These are phyloP conservation scores for Friedmanniomyces endolithicus DNA, from an alignment of 495 filamentous ascomycete species.

Conservation along the genomic window DNA sequence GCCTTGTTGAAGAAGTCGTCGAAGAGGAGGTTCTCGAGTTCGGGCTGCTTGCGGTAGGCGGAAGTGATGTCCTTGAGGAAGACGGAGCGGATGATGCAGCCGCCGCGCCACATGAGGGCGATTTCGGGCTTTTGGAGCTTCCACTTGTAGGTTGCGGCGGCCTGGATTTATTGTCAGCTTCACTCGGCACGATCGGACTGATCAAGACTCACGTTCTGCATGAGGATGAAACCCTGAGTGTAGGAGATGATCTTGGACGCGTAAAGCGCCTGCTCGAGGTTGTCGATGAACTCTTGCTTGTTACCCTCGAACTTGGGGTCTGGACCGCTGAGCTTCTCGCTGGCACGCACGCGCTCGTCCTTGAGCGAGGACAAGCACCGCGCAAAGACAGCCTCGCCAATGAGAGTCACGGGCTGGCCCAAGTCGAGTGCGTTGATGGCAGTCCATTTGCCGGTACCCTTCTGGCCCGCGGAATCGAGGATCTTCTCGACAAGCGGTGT, in stretches of 20 bases:
- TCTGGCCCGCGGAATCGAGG: slow-evolving; percentile 95
- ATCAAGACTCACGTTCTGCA: slow-evolving; percentile 69
- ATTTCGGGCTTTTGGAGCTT: slow-evolving; percentile 99
- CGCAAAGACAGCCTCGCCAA: slow-evolving; percentile 91
- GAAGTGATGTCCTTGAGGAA: slow-evolving; percentile 99
- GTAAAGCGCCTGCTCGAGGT: slow-evolving; percentile 97
- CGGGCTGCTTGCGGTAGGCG: slow-evolving; percentile 86
- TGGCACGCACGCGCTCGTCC: slow-evolving; percentile 77
- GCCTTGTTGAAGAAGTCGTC: slow-evolving; percentile 99
- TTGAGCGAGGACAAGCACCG: slow-evolving; percentile 91
- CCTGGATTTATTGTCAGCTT: slow-evolving; percentile 37
- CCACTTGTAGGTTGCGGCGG: slow-evolving; percentile 89
- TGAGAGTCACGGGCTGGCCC: slow-evolving; percentile 96
- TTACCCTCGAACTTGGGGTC: slow-evolving; percentile 67
- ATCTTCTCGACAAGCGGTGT: slow-evolving; percentile 93
- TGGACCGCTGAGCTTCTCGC: slow-evolving; percentile 63
- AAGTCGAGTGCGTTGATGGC: slow-evolving; percentile 97
- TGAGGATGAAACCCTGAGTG: slow-evolving; percentile 99
- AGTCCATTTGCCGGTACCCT: slow-evolving; percentile 99
- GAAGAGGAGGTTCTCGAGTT: slow-evolving; percentile 96
- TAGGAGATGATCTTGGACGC: slow-evolving; percentile 99
- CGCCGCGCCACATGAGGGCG: slow-evolving; percentile 98
- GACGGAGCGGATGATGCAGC: slow-evolving; percentile 99
- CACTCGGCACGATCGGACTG: slow-evolving; percentile 56
- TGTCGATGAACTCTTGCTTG: slow-evolving; percentile 83